These are phyloP conservation scores for Monosporascus sp. DNA, from an alignment of 2,329 filamentous ascomycete genomes.

Conservation along the genomic window DNA sequence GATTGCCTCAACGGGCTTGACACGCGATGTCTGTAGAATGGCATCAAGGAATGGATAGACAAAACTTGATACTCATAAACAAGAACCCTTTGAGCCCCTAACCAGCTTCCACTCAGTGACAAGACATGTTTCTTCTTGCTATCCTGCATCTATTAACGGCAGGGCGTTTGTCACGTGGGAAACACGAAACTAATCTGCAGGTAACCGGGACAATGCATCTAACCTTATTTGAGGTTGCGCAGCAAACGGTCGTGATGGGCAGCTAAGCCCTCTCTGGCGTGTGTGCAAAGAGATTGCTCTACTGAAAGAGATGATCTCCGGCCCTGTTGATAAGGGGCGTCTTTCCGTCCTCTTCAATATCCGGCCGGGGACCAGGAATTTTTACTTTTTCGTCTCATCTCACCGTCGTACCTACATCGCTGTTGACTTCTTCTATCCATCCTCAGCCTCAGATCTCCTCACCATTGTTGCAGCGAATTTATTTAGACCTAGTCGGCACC, in stretches of 20 bases:
- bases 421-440: neutral
- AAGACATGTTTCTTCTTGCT: conserved; percentile 15
- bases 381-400: neutral
- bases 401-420: neutral
- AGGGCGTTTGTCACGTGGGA: conserved; percentile 34
- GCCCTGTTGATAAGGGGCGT: neutral
- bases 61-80: neutral
- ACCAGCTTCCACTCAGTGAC: neutral
- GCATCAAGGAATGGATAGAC: neutral
- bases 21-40: neutral
- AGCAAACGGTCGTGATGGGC: conserved; percentile 27
- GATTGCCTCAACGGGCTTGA: neutral
- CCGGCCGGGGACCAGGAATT: neutral
- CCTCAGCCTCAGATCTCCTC: neutral
- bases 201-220: conserved; percentile 30
- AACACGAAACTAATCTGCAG: conserved; percentile 30
- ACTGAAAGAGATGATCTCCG: conserved; percentile 1
- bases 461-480: neutral
- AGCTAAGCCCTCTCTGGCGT: conserved; percentile 4
- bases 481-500: neutral
- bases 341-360: neutral
- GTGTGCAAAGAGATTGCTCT: conserved; percentile 9
- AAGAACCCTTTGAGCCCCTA: too few relatives aligned
- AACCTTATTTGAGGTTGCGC: conserved; percentile 31
- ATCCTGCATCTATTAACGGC: conserved; percentile 8